Conservation (phyloP, 352 stramenopile genomes). For the Pythium rhizo-oryzae region DNA sequence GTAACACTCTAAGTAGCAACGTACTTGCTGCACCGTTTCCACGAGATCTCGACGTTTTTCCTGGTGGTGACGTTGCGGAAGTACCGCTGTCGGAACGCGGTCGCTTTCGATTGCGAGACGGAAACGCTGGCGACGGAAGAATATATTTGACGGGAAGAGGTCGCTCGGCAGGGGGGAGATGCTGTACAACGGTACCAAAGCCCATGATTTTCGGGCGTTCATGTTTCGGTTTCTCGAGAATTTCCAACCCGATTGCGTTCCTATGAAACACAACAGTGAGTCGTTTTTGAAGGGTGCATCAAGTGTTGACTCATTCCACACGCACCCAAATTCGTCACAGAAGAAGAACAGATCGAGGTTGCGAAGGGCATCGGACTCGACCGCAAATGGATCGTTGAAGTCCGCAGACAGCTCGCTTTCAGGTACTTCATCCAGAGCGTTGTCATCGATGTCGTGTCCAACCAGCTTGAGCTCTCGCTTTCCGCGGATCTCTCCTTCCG, state of each 20-base stretch:
- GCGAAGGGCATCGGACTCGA: conserved; percentile 67
- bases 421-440: conserved; percentile 48
- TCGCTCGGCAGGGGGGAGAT: conserved; percentile 62
- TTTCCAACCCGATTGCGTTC: conserved; percentile 75
- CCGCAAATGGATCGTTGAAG: conserved; percentile 71
- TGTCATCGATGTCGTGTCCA: conserved; percentile 30
- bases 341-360: conserved; percentile 89
- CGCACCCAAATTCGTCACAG: conserved; percentile 82
- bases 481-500: conserved; percentile 58
- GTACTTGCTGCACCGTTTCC: conserved; percentile 9
- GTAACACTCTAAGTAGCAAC: not conserved
- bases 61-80: conserved; percentile 8
- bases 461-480: conserved; percentile 59
- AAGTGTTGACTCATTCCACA: not conserved
- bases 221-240: conserved; percentile 75
- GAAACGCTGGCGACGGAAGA: conserved; percentile 71
- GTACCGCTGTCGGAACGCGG: conserved; percentile 45
- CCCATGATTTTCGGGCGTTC: conserved; percentile 83
- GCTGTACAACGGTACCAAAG: conserved; percentile 79
- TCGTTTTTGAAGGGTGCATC: not conserved
- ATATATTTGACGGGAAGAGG: conserved; percentile 72
- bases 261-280: conserved; percentile 35
- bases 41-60: conserved; percentile 16
- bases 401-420: conserved; percentile 61
- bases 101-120: conserved; percentile 74